Evolutionary conservation across 192 early-diverging fungal species (phyloP), one percentile per base, ranked within the genome.

Genomic region (Backusella morwellensis): DNA sequence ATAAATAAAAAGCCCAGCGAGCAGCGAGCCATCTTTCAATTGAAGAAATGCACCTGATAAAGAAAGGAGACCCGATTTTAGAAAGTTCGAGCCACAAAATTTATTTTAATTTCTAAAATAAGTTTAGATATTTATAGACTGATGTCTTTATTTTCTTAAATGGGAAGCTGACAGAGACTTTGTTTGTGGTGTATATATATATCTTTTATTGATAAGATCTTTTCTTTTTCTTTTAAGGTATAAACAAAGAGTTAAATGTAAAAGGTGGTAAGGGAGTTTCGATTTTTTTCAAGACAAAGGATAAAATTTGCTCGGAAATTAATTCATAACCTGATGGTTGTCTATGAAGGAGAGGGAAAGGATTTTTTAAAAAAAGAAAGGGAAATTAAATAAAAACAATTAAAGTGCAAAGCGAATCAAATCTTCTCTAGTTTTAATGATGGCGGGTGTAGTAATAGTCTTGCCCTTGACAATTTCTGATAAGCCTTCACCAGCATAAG

Each of bases 401-500:
- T 72, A 72, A 19, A 47, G 21, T 19, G 70, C 70, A 41, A 50
- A 50, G 50, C 70, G 76, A 44, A 77, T 70, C 50, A 86, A 41
- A 63, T 86, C 85, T 32, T 75, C 75, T 35, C 23, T 74, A n/a
- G 81, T 81, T 8, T 84, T 80, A 70, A 90, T 80, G 36, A 83
- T 23, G 38, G 73, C 71, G n/a, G 94, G 92, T 9, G 88, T 86
- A 17, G 81, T 82, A 74, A 95, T 83, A 3, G 89, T 91, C 78
- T 91, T 90, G 66, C 95, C 95, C 29, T 85, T 78, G 26, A 97
- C 88, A 56, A 72, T 73, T 75, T 97, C 95, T 41, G 69, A 47
- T 35, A 99, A 88, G 5, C 96, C 96, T 86, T 99, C 98, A 75
- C 98, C 98, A 67, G 86, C 91, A 81, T 97, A 99, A 6, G 93